Evolutionary conservation across 1,139 yeast species (phyloP), one percentile per base, ranked within the genome.

Genomic region (Kodamaea anthophila): DNA sequence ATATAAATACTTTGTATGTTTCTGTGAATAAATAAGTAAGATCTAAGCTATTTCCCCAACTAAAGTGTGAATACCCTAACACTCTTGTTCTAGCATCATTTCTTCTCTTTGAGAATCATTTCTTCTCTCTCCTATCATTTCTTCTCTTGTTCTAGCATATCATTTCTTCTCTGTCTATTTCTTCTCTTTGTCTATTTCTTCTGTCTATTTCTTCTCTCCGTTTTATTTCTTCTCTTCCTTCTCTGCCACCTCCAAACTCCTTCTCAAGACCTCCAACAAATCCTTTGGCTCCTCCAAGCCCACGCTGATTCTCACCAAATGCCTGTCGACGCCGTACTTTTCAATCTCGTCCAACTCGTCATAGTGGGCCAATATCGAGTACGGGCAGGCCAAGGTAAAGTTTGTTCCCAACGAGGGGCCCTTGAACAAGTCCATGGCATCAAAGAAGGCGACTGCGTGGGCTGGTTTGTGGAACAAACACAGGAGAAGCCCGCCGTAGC

Each of bases 391-490:
- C 45, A 88, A 65, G 0, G 97, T 86, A 60, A 87, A 86, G 54
- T 86, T 91, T 1, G 97, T 87, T 4, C 97, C 97, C 43, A 91
- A 67, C 11, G 94, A 83, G 4, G 97, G 97, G 3, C 97, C 97
- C 55, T 91, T 91, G 39, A 91, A 85, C 34, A 88, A 60, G 29
- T 72, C 65, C 28, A 84, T 71, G 3, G 76, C 66, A 53, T 91
- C 83, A 60, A 82, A 91, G 51, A 91, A 91, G 16, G 61, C 63
- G 25, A 69, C 67, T 0, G 96, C 95, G 42, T 75, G 77, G 9
- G 64, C 60, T 7, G 82, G 77, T 7, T 77, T 66, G 31, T 76
- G 59, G 57, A 91, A 86, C 7, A 83, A 70, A 32, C 91, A 63
- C 5, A 96, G 85, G 13, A 91, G 63, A 31, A 91, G 66, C 0